Conservation (phyloP, 1,284 basidiomycete species). For the Cerrena zonata region DNA sequence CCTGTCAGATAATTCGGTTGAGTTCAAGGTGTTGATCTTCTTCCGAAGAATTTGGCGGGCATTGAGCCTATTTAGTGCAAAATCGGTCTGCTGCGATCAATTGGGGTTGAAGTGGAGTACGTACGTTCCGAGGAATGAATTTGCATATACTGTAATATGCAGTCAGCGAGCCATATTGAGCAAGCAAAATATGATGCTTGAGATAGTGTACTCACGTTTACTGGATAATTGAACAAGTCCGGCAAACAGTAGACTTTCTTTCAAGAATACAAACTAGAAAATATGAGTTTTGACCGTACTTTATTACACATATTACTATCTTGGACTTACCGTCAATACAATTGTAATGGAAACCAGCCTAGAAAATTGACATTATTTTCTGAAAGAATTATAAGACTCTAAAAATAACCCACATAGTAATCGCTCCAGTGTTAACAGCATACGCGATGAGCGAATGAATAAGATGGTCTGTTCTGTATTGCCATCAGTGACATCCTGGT, state of each 20-base stretch:
- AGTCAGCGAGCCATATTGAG: no score
- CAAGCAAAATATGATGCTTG: not conserved
- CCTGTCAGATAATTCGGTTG: not conserved
- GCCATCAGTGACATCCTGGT: not conserved
- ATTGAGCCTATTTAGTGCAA: no score
- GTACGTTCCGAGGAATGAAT: constrained; percentile 7
- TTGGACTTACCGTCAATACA: constrained; percentile 1
- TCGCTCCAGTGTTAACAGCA: constrained; percentile 2
- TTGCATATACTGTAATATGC: constrained; percentile 4
- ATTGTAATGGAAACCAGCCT: constrained; percentile 2
- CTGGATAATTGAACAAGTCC: constrained; percentile 6
- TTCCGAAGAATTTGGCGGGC: not conserved
- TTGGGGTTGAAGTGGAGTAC: no score
- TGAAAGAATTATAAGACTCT: not conserved
- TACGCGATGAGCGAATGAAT: constrained; percentile 3
- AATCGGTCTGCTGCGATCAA: not conserved
- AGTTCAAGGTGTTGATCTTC: not conserved
- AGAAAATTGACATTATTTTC: not conserved
- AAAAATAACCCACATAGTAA: constrained; percentile 2
- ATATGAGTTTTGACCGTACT: not conserved
- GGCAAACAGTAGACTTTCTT: constrained; percentile 1
- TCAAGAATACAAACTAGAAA: constrained; percentile 1
- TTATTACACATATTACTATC: not conserved
- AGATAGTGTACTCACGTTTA: constrained; percentile 1
- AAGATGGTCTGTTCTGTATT: not conserved